Conservation (phyloP, 202 grass and related monocot species). For the Eragrostis tef region DNA sequence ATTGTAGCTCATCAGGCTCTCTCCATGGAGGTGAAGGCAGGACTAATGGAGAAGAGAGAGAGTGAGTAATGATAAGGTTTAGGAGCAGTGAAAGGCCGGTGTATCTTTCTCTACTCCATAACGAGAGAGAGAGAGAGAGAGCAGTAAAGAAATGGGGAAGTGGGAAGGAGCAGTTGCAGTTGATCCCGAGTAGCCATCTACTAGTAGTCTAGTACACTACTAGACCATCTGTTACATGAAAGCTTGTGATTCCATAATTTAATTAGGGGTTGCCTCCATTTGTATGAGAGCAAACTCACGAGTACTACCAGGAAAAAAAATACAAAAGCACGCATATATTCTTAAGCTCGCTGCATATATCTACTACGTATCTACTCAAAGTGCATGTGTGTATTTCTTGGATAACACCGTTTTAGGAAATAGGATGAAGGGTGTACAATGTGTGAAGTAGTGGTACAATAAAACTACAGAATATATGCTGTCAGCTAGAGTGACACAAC, state of each 20-base stretch:
- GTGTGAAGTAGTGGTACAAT: background rate
- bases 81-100: constrained; percentile 35
- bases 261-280: background rate
- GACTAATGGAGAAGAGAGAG: constrained; percentile 23
- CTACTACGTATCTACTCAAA: background rate
- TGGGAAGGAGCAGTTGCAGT: constrained; percentile 1
- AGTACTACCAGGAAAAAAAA: background rate
- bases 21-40: constrained; percentile 31
- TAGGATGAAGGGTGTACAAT: constrained; percentile 27
- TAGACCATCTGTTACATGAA: background rate
- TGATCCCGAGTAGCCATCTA: background rate
- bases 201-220: too few species aligned
- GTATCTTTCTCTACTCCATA: background rate
- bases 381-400: constrained; percentile 1
- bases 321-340: background rate
- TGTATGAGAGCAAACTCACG: background rate
- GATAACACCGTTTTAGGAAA: constrained; percentile 22
- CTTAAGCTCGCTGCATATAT: background rate
- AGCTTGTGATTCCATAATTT: background rate
- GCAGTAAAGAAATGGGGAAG: background rate
- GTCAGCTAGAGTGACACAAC: constrained; percentile 34
- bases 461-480: constrained; percentile 34
- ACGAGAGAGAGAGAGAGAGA: background rate
- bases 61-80: constrained; percentile 47
- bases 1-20: background rate